These are phyloP conservation scores for Quercus tomentella DNA, from an alignment of 331 rosid species.

Conservation along the genomic window DNA sequence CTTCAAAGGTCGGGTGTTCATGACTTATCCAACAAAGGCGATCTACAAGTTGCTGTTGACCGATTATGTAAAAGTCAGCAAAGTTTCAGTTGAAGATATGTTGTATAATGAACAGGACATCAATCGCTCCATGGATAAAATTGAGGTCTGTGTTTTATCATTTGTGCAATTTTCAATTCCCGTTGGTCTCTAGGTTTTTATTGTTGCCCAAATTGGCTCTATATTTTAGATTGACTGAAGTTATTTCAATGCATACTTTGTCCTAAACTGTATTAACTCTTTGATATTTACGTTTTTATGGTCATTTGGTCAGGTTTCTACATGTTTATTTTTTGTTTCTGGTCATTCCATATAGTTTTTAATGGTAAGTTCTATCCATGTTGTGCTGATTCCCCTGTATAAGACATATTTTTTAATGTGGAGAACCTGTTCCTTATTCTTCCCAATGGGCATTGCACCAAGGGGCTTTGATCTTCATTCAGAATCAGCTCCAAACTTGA, in stretches of 20 bases:
- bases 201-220: neutral
- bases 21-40: conserved; percentile 98
- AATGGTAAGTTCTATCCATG: neutral
- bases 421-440: too few relatives aligned
- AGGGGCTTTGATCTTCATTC: neutral
- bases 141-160: conserved; percentile 56
- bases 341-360: neutral
- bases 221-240: neutral
- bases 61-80: conserved; percentile 90
- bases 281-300: neutral
- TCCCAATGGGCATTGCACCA: neutral
- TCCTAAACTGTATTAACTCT: too few relatives aligned
- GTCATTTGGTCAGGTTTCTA: neutral
- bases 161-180: neutral
- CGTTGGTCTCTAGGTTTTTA: neutral
- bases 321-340: neutral
- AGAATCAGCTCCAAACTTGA: neutral
- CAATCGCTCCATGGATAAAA: conserved; percentile 91
- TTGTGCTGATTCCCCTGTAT: neutral
- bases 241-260: neutral
- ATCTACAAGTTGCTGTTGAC: conserved; percentile 83
- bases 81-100: conserved; percentile 92
- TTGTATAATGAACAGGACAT: conserved; percentile 87
- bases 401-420: neutral
- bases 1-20: conserved; percentile 86